Percentiles rank a stretch among this genome's conserved stretches.
These are phyloP conservation scores for Botrytis hyacinthi DNA, from an alignment of 2,329 filamentous ascomycete species.

Conservation along the genomic window DNA sequence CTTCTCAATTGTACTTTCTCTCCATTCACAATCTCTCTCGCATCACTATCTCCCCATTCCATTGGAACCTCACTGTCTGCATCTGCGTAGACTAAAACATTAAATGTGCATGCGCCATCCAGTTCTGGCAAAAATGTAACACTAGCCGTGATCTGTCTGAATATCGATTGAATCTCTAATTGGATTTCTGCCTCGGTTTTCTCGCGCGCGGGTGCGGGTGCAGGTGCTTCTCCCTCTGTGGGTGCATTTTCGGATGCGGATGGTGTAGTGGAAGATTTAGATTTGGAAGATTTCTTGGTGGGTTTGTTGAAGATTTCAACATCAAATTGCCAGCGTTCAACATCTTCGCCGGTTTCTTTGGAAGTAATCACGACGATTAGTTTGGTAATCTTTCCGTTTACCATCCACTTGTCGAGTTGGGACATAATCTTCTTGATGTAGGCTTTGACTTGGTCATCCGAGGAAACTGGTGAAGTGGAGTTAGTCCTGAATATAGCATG, in stretches of 20 bases:
- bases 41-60: conserved; percentile 98
- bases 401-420: conserved; percentile 97
- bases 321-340: conserved; percentile 98
- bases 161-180: conserved; percentile 91
- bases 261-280: conserved; percentile 40
- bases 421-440: conserved; percentile 99
- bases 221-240: conserved; percentile 41
- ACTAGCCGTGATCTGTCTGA: conserved; percentile 95
- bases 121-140: conserved; percentile 96
- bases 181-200: conserved; percentile 96
- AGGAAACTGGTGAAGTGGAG: conserved; percentile 60
- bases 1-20: conserved; percentile 94
- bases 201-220: conserved; percentile 47
- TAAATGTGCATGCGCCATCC: conserved; percentile 94
- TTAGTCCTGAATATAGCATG: not conserved
- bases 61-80: conserved; percentile 94
- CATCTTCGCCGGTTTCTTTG: conserved; percentile 94
- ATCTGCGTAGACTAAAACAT: conserved; percentile 96
- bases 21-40: conserved; percentile 88
- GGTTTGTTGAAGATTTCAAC: conserved; percentile 52
- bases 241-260: conserved; percentile 61
- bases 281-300: conserved; percentile 42
- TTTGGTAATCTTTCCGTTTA: conserved; percentile 93
- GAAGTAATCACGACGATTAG: conserved; percentile 94
- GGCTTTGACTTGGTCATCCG: conserved; percentile 96